Conservation (phyloP, 148 eudicot species). For the Camellia japonica region DNA sequence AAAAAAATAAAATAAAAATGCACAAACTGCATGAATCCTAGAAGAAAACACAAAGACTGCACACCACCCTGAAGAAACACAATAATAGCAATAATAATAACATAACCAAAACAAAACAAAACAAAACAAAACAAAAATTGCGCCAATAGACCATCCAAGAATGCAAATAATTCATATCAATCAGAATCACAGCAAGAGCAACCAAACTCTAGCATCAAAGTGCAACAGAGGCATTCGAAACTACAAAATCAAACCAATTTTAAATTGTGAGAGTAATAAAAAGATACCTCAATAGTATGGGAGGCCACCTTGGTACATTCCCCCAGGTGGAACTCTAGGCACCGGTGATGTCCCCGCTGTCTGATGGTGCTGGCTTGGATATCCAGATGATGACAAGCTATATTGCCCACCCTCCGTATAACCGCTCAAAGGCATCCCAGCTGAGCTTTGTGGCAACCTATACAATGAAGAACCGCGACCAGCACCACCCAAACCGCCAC, state of each 20-base stretch:
- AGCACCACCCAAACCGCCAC: slow-evolving; percentile 30
- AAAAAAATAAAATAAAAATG: background rate
- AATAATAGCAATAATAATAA: background rate
- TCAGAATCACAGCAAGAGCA: slow-evolving; percentile 2
- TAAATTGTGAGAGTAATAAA: background rate
- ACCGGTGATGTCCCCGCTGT: slow-evolving; percentile 57
- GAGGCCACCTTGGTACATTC: slow-evolving; percentile 49
- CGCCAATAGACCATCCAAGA: background rate
- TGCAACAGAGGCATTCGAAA: background rate
- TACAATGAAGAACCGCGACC: slow-evolving; percentile 32
- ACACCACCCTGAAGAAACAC: slow-evolving; percentile 2
- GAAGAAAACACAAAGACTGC: background rate
- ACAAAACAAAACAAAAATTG: background rate
- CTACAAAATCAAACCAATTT: background rate
- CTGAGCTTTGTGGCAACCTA: slow-evolving; percentile 45
- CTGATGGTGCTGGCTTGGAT: slow-evolving; percentile 55
- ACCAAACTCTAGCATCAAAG: background rate
- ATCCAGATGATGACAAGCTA: slow-evolving; percentile 48
- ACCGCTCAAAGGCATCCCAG: slow-evolving; percentile 41
- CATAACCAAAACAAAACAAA: no score
- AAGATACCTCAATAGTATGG: slow-evolving; percentile 66
- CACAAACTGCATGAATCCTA: background rate
- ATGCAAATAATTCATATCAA: background rate
- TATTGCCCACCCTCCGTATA: slow-evolving; percentile 53
- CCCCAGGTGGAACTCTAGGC: slow-evolving; percentile 60